Percentiles rank a stretch among this genome's conserved stretches.
Evolutionary conservation across 768 basidiomycete genomes (phyloP).

Genomic region (Kwoniella botswanensis): DNA sequence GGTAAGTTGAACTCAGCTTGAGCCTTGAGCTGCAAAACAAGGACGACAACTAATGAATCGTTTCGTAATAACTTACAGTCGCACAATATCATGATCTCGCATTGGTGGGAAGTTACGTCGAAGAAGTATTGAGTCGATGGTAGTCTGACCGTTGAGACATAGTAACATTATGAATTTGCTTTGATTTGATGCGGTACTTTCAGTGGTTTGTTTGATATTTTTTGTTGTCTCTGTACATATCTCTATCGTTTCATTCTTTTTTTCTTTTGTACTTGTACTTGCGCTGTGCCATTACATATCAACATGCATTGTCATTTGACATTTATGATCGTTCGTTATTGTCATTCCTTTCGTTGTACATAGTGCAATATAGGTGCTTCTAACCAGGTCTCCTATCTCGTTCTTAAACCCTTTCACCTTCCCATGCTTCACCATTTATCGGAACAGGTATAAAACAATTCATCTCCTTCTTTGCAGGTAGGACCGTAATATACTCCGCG

Average conservation of each 20-base stretch:
- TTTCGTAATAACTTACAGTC: constrained; percentile 28
- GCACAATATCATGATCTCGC: constrained; percentile 55
- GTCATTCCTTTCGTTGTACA: constrained; percentile 1
- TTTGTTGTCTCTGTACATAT: background rate
- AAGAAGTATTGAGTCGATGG: constrained; percentile 48
- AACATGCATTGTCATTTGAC: background rate
- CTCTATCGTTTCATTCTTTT: background rate
- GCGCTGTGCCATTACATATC: background rate
- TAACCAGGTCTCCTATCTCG: too few relatives aligned
- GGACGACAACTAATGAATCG: background rate
- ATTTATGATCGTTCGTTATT: background rate
- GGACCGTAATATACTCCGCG: constrained; percentile 76
- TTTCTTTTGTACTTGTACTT: background rate
- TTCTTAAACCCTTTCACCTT: constrained; percentile 5
- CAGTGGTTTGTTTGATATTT: background rate
- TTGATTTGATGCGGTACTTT: background rate
- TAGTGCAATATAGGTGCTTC: background rate
- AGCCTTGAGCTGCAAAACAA: too few relatives aligned
- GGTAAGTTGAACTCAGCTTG: constrained; percentile 39
- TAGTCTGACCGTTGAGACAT: constrained; percentile 8
- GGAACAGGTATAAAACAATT: constrained; percentile 60
- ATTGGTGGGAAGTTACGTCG: constrained; percentile 54
- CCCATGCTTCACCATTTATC: constrained; percentile 9
- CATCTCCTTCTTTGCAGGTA: constrained; percentile 79
- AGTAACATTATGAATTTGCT: background rate